phyloP scores from a whole-genome alignment of 805 yeast species.

The Pichia ethanolica region DNA sequence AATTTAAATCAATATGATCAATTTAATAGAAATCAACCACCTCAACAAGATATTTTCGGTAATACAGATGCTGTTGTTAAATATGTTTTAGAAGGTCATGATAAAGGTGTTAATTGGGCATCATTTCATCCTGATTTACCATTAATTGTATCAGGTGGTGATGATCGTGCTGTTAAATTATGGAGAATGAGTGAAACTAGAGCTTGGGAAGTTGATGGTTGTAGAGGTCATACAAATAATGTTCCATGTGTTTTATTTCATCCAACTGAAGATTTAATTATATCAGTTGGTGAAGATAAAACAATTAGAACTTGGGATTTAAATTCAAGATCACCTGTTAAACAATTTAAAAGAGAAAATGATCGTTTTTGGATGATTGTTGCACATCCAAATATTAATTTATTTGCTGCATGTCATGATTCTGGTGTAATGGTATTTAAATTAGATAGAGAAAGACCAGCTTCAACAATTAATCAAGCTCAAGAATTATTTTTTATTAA shows the following conservation, averaged over 20 bases:
- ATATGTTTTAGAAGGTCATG: constrained; percentile 95
- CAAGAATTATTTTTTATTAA: constrained; percentile 72
- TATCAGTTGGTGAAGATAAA: constrained; percentile 93
- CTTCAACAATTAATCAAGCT: constrained; percentile 40
- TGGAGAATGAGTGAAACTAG: constrained; percentile 98
- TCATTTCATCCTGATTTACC: constrained; percentile 96
- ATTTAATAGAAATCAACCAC: constrained; percentile 47
- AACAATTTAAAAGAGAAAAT: constrained; percentile 86
- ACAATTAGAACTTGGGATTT: constrained; percentile 96
- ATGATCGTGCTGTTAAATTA: constrained; percentile 87
- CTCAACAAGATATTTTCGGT: constrained; percentile 91
- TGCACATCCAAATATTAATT: constrained; percentile 81
- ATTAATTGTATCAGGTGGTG: constrained; percentile 90
- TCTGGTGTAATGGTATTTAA: constrained; percentile 97
- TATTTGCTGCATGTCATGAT: constrained; percentile 96
- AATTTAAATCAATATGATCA: constrained; percentile 36
- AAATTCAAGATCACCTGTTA: constrained; percentile 86
- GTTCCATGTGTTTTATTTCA: constrained; percentile 87
- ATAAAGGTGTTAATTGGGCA: constrained; percentile 98
- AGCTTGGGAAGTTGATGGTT: constrained; percentile 99
- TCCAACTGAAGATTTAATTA: constrained; percentile 84
- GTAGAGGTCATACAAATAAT: constrained; percentile 95
- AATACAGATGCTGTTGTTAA: constrained; percentile 91
- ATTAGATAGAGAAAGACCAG: constrained; percentile 95
- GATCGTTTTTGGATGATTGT: constrained; percentile 93